Base-by-base conservation (phyloP, 495 filamentous ascomycete species). In the Trichoderma reesei region DNA sequence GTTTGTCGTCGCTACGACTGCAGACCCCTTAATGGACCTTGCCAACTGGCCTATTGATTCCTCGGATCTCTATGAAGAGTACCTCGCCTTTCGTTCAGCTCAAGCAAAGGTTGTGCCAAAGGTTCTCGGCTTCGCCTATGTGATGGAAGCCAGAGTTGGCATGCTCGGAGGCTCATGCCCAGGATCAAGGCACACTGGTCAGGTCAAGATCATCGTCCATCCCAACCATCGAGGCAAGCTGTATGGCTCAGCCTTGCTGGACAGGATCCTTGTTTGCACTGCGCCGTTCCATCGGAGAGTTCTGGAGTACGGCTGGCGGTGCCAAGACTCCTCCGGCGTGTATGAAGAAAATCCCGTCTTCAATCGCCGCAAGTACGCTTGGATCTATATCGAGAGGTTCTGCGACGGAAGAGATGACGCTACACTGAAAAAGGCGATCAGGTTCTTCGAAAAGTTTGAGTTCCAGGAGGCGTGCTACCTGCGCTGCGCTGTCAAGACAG, bases 1-100 rank as follows among this genome's bases (percentile, higher is more conserved):
- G 0, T 79, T 80, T 56, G 42, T 80, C 5, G 76, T 78, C 5
- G 78, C 77, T 26, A 41, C 37, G n/a, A n/a, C 54, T 36, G 48
- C 42, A 7, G 44, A 56, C 7, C n/a, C 36, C 8, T 37, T 59
- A 3, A 44, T 59, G n/a, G 48, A 64, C 16, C 46, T 5, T 54
- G 39, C 20, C 60, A 41, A 48, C 0, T 36, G 60, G 36, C 34
- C 60, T 1, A 16, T 41, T 20, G n/a, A 46, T 48, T n/a, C 37
- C 5, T 33, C 51, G 38, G 37, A 46, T 31, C 48, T 10, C 1
- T 51, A 59, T 8, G 7, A 63, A 36, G 14, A 13, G 8, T 37
- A 46, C 41, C 39, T 46, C 26, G n/a, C 20, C 13, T 41, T 61
- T 4, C 20, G 26, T 33, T 37, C 41, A 68, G 60, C 46, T 41